Base-by-base conservation (phyloP, 768 basidiomycete genomes). In the Pleurotus tuber-regium region DNA sequence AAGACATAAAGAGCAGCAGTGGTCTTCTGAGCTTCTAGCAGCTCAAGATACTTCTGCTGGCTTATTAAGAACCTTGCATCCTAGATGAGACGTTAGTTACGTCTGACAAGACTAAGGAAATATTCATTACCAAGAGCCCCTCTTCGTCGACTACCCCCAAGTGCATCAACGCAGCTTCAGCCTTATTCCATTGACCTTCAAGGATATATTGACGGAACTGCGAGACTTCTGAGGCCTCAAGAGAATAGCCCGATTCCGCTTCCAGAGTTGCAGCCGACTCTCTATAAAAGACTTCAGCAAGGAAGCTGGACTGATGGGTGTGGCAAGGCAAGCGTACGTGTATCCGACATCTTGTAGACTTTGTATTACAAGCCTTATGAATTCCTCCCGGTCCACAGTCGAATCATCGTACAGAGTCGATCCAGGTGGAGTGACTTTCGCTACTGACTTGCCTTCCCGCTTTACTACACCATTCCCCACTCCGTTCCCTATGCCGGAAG, bases 41-140 rank as follows among this genome's bases (percentile, higher is more conserved):
- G 75, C 64, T 99, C 97, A 35, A 98, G 76, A 68, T 97, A 99
- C 71, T 97, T 95, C 79, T 99, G 97, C 69, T 89, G 87, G 54
- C 85, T 86, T 57, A 99, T 90, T 54, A 95, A 73, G 68, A 95
- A 97, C 54, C 76, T 83, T 18, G 89, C 87, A 60, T 89, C 84
- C 87, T 96, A 61, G 43, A 54, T 49, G 54, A 59, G 53, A 12
- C 26, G 31, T 12, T 30, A 29, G n/a, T 14, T 19, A 41, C 7
- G 11, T 16, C 33, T 36, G 47, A 23, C 10, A 3, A 38, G 18
- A 11, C 8, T 18, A 35, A 23, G 35, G 18, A 33, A 31, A 28
- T 2, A 24, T 25, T 51, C 67, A 76, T 62, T 67, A 92, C 90
- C 83, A 77, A 82, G 56, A 89, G 72, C 44, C 77, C 78, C 54